Evolutionary conservation across 345 rosid genomes (phyloP), one percentile per base, ranked within the genome.

Genomic region (Streptanthus diversifolius): DNA sequence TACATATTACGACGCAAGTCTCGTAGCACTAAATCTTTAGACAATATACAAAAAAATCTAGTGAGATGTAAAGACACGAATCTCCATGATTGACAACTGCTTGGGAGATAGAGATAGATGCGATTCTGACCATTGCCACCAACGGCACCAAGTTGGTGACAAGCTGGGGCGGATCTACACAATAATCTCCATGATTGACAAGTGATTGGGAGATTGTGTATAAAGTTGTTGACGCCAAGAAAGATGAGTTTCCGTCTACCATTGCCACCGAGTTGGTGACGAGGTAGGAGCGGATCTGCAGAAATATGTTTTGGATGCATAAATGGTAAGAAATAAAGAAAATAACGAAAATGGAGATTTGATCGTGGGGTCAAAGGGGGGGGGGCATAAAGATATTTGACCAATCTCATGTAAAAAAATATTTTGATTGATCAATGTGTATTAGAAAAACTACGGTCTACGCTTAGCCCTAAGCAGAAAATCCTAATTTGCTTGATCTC

Each of bases 401-500:
- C n/a, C n/a, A 4, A 2, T 25, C 29, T 25, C 29, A 24, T 24
- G 25, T 24, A 1, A 24, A 1, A 25, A 25, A 25, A n/a, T 25
- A 25, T 1, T 25, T 25, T 25, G 2, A 25, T 29, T 4, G 32
- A 29, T 29, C 32, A 29, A 29, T 29, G 5, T 29, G 32, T 29
- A 29, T 29, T 29, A 29, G 6, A 29, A 29, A 29, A 29, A 5
- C 32, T 4, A 29, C 47, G 47, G n/a, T 41, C 47, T 4, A n/a
- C 47, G 7, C 15, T n/a, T 41, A n/a, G 7, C 5, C 7, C 7
- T 5, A 74, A 47, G 66, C 35, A 56, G 12, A 56, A 56, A 66
- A 56, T 72, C 72, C 72, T 45, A 62, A 14, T 51, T 39, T 15
- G 79, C 74, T 68, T 19, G 39, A 75, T 75, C 79, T 49, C 68